A percentile compares a stretch with the other conserved stretches of the same genome.
phyloP scores from a whole-genome alignment of 129 eudicot species.

The Flaveria brownii region DNA sequence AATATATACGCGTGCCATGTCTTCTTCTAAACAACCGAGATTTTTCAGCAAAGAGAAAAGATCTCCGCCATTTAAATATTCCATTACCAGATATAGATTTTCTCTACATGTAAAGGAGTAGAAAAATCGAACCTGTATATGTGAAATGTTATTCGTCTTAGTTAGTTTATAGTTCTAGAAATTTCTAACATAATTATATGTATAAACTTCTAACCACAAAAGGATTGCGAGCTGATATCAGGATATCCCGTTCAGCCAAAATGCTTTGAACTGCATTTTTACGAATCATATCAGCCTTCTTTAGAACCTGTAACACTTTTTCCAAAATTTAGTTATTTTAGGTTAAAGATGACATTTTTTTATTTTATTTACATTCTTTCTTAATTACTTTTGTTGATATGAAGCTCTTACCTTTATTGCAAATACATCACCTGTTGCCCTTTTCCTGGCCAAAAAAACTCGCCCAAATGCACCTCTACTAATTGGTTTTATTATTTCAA shows the following conservation, averaged over 20 bases:
- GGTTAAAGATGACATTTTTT: slow-evolving; percentile 15
- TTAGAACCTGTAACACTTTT: slow-evolving; percentile 67
- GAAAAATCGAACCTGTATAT: slow-evolving; percentile 91
- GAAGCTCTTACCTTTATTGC: slow-evolving; percentile 78
- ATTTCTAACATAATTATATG: not conserved
- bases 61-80: slow-evolving; percentile 96
- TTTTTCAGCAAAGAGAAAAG: slow-evolving; percentile 86
- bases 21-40: slow-evolving; percentile 97
- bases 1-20: slow-evolving; percentile 86
- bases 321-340: slow-evolving; percentile 25
- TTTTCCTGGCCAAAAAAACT: slow-evolving; percentile 88
- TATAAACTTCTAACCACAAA: slow-evolving; percentile 72
- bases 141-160: slow-evolving; percentile 33
- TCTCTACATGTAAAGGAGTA: slow-evolving; percentile 98
- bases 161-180: slow-evolving; percentile 22
- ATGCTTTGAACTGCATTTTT: slow-evolving; percentile 99
- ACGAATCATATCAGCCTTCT: slow-evolving; percentile 96
- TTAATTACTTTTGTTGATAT: slow-evolving; percentile 11
- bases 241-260: slow-evolving; percentile 91
- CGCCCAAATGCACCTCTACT: slow-evolving; percentile 99
- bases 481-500: slow-evolving; percentile 97
- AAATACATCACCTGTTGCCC: slow-evolving; percentile 96
- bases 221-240: slow-evolving; percentile 93
- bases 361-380: not conserved
- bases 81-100: slow-evolving; percentile 96